A percentile compares a stretch with the other conserved stretches of the same genome.
These are phyloP conservation scores for Xylariaceae sp. DNA, from an alignment of 2,329 filamentous ascomycete species.

Conservation along the genomic window DNA sequence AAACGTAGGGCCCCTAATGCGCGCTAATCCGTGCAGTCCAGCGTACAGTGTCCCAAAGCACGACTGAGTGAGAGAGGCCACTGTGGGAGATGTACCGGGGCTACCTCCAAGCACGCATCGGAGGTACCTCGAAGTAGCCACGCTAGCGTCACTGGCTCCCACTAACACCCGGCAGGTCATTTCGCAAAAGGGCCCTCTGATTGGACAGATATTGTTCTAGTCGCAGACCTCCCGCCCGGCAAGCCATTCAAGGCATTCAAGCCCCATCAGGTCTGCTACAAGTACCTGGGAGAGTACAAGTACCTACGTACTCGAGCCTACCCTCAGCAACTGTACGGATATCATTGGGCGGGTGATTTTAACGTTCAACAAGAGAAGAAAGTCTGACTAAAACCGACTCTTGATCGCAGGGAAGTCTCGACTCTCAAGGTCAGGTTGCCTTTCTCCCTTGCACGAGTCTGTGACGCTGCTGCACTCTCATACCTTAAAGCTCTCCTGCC, in stretches of 20 bases:
- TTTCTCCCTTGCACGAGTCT: neutral
- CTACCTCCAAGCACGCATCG: too few species aligned
- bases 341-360: neutral
- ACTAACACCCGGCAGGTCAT: neutral
- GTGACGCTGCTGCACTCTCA: too few species aligned
- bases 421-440: neutral
- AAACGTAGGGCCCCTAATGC: too few species aligned
- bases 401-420: neutral
- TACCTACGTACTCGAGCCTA: too few species aligned
- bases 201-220: neutral
- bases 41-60: too few species aligned
- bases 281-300: too few species aligned
- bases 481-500: too few species aligned
- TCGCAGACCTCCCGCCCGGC: neutral
- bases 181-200: neutral
- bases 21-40: too few species aligned
- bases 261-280: too few species aligned
- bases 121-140: too few species aligned
- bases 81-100: too few species aligned
- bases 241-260: neutral
- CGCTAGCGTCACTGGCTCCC: neutral
- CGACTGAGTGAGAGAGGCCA: too few species aligned
- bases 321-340: neutral
- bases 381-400: neutral
- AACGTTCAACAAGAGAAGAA: neutral